Evolutionary conservation across 2,329 filamentous ascomycete genomes (phyloP).

Genomic region (Hypoxylon sp.): DNA sequence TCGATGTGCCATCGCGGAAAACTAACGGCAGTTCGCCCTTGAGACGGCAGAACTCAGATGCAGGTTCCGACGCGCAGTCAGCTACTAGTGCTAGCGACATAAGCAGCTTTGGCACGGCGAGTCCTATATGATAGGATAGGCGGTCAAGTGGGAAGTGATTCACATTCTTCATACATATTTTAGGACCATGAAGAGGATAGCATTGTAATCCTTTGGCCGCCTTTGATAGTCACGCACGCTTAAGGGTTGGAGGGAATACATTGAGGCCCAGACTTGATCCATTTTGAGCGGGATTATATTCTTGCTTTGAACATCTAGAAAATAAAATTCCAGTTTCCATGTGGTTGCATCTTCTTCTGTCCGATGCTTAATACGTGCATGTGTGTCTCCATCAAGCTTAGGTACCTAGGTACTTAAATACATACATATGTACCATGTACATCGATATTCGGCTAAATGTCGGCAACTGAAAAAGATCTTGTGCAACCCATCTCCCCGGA

Average conservation of each 20-base stretch:
- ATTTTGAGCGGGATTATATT: too few relatives aligned
- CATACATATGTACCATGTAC: neutral
- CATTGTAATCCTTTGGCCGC: conserved; percentile 13
- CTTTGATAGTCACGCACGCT: conserved; percentile 3
- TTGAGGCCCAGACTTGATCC: conserved; percentile 1
- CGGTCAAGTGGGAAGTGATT: neutral
- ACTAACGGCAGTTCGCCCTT: conserved; percentile 40
- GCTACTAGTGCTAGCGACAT: conserved; percentile 43
- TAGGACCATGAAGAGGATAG: conserved; percentile 20
- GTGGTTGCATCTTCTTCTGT: too few relatives aligned
- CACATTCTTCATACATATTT: conserved; percentile 13
- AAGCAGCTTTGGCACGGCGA: conserved; percentile 45
- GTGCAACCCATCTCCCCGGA: conserved; percentile 18
- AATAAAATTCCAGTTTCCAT: too few relatives aligned
- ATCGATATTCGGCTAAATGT: neutral
- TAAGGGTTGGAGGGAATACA: conserved; percentile 2
- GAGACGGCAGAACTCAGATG: conserved; percentile 44
- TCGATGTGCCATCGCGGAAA: conserved; percentile 46
- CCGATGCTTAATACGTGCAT: too few relatives aligned
- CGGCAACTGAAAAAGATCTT: neutral
- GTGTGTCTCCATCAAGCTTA: too few relatives aligned
- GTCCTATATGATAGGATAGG: conserved; percentile 39
- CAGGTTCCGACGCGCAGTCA: conserved; percentile 45
- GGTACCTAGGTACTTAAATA: neutral
- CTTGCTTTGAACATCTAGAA: too few relatives aligned